A percentile compares a stretch with the other conserved stretches of the same genome.
These are phyloP conservation scores for Aspergillus intermedius DNA, from an alignment of 2,329 filamentous ascomycete genomes.

Conservation along the genomic window DNA sequence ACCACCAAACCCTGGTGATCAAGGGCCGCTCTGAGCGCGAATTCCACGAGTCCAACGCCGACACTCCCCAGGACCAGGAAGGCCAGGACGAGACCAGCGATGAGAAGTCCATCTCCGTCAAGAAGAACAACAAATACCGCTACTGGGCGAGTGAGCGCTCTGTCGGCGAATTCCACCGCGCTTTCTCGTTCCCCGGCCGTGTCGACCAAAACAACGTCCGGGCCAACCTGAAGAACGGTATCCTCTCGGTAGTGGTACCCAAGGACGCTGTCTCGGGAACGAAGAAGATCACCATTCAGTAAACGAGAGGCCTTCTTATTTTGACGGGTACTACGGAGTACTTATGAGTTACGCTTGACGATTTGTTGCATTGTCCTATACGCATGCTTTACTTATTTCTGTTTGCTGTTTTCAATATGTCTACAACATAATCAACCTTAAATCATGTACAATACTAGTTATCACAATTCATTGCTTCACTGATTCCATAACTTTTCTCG, in stretches of 20 bases:
- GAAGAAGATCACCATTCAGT: constrained; percentile 54
- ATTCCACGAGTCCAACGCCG: constrained; percentile 32
- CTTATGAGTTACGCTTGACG: background rate
- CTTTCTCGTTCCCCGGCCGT: constrained; percentile 52
- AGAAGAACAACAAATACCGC: constrained; percentile 30
- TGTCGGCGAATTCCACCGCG: constrained; percentile 54
- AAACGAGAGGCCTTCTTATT: constrained; percentile 13
- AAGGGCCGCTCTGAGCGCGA: constrained; percentile 37
- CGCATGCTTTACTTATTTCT: background rate
- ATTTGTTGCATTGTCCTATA: background rate
- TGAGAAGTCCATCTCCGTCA: constrained; percentile 11
- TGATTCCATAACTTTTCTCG: background rate
- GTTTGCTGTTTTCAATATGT: no score
- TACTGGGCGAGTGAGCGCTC: constrained; percentile 58
- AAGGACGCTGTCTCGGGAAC: constrained; percentile 45
- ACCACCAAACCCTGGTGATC: constrained; percentile 41
- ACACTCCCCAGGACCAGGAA: constrained; percentile 41
- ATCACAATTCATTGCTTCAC: no score
- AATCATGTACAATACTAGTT: background rate
- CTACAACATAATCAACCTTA: background rate
- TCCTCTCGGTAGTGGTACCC: constrained; percentile 52
- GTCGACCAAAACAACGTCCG: constrained; percentile 57
- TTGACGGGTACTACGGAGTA: background rate
- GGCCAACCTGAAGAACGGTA: constrained; percentile 55
- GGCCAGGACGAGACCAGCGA: constrained; percentile 5